Base-by-base conservation (phyloP, 1,139 yeast genomes). In the Lodderomyces orthopsilosis region DNA sequence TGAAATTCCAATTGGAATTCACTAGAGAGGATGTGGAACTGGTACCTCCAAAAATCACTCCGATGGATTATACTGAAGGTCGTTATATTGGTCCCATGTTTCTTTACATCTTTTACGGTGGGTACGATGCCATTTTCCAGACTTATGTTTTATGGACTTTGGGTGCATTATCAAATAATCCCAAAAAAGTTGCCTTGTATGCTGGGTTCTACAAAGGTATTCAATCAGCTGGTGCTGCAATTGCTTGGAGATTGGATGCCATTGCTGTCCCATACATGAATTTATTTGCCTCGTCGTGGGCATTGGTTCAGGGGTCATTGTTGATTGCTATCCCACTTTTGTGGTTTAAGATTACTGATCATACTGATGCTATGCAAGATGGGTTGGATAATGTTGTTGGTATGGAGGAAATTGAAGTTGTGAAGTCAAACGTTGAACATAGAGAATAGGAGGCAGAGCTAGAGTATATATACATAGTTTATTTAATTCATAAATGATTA, bases 191-290 rank as follows among this genome's bases (percentile, higher is more conserved):
- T 22, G 83, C 85, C 10, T 64, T 79, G 46, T 79, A 78, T 52
- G 82, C 80, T 37, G 84, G 85, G 38, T 77, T 77, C 60, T 81
- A 78, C 65, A 81, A 81, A 64, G 80, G 83, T 47, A 61, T 80
- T 42, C 86, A 81, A 62, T 74, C 81, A 23, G 84, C 83, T 12
- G 84, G 82, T 56, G 80, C 81, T 17, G 85, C 83, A 18, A 66
- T 81, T 46, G 77, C 74, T 9, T 81, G 85, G 85, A 63, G 82
- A 53, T 62, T 81, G 48, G 84, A 81, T 55, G 74, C 80, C 30
- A 51, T 65, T 41, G 59, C 58, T 4, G 54, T 52, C 14, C 62
- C 78, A 15, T 79, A 67, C 59, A 65, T 68, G 56, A 56, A 59
- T 43, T 59, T 78, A 63, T 79, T 78, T 53, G 80, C 67, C 10